Evolutionary conservation across 257 asterid genomes (phyloP), one percentile per base, ranked within the genome.

Genomic region (Solanum appendiculatum): DNA sequence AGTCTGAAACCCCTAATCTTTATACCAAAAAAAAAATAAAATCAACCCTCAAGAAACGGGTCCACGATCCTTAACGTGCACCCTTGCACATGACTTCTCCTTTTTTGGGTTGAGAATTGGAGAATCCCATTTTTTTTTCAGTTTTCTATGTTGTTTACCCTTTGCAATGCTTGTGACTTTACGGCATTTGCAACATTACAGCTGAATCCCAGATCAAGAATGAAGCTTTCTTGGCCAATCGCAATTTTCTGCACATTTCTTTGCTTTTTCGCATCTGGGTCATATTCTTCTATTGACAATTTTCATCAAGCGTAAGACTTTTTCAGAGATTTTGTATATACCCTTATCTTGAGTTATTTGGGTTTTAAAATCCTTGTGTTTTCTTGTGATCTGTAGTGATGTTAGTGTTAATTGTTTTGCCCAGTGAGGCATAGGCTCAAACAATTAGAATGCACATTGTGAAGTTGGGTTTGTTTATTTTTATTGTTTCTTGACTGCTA

Each of bases 251-350:
- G 88, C 15, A 39, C 90, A 80, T 54, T 94, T 74, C 84, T 95
- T 15, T 91, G 92, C 46, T 77, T 92, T 84, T 87, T 90, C 74
- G 91, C 93, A 85, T 89, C 90, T 88, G 93, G 93, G 88, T 92
- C 94, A 6, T 86, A 56, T 83, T 91, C 91, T 83, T 91, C 91
- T 82, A 97, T 94, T 14, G 85, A 29, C 6, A 88, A 93, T 91
- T 92, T 91, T 88, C 98, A 92, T 86, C 98, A 93, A 92, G 98
- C 99, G 99, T 97, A 92, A 97, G 98, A 34, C 36, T 48, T 88
- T 18, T 56, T 10, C 23, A 2, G n/a, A 77, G 9, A 40, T 75
- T 75, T 40, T 75, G 6, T 83, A n/a, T 72, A 39, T 56, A 15
- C 75, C 82, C 63, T 78, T 86, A 16, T 42, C 72, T 78, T 44